Percentiles rank a stretch among this genome's conserved stretches.
Conservation (phyloP, 2,329 filamentous ascomycete species). For the Orbilia blumenaviensis region DNA sequence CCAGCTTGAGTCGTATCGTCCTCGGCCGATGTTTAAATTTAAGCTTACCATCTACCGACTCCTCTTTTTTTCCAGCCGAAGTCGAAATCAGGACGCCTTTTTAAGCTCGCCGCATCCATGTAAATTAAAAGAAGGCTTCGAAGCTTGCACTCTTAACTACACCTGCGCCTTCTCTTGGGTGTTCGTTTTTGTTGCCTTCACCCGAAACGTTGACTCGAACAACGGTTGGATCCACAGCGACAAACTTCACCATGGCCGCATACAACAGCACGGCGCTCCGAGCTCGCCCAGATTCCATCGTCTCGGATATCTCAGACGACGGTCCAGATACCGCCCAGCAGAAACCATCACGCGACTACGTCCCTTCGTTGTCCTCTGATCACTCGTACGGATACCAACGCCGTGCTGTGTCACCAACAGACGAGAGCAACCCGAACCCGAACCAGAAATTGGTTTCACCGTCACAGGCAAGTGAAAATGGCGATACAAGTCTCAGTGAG, state of each 20-base stretch:
- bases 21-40: slow-evolving; percentile 15
- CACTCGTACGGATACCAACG: slow-evolving; percentile 33
- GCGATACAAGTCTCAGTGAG: slow-evolving; percentile 37
- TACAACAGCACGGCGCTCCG: slow-evolving; percentile 30
- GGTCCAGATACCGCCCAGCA: slow-evolving; percentile 25
- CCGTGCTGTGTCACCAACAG: slow-evolving; percentile 26
- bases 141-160: neutral
- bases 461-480: slow-evolving; percentile 46
- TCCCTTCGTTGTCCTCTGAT: slow-evolving; percentile 47
- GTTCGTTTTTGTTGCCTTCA: neutral
- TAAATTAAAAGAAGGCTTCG: slow-evolving; percentile 6
- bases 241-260: slow-evolving; percentile 30
- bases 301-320: slow-evolving; percentile 50
- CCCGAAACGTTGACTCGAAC: neutral
- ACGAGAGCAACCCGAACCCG: slow-evolving; percentile 6
- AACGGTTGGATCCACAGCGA: slow-evolving; percentile 1
- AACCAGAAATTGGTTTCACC: slow-evolving; percentile 21
- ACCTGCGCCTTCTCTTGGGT: neutral
- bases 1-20: slow-evolving; percentile 25
- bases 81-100: neutral
- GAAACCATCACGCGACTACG: slow-evolving; percentile 30
- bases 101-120: slow-evolving; percentile 14
- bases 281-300: slow-evolving; percentile 41
- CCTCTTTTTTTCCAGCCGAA: slow-evolving; percentile 19
- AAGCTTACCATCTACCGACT: slow-evolving; percentile 33